Conservation (phyloP, 225 moss, liverwort and hornwort genomes). For the Physcomitrellopsis africana region DNA sequence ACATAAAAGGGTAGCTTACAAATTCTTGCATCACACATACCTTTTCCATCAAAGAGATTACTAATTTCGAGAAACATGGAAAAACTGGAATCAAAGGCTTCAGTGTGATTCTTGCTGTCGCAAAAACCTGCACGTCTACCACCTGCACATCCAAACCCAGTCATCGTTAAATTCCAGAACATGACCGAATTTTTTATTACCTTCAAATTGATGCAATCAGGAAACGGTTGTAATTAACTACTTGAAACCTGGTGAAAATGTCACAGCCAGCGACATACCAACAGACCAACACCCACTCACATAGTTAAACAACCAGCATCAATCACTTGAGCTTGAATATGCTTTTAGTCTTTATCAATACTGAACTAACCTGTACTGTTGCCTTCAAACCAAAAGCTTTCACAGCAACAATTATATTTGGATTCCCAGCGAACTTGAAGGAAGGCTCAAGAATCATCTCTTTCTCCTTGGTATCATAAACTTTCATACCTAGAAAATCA, state of each 20-base stretch:
- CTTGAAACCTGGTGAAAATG: not conserved
- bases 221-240: not conserved
- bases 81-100: constrained; percentile 85
- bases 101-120: constrained; percentile 82
- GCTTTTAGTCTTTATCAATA: not conserved
- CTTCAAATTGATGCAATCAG: not conserved
- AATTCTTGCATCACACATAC: constrained; percentile 32
- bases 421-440: constrained; percentile 97
- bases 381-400: constrained; percentile 92
- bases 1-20: too few relatives aligned
- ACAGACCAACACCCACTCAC: not conserved
- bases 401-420: constrained; percentile 88
- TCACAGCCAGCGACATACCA: not conserved
- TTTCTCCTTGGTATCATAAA: constrained; percentile 88
- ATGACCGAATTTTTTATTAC: not conserved
- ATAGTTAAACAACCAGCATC: not conserved
- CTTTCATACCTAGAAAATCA: constrained; percentile 73
- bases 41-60: constrained; percentile 94
- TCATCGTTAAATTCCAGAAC: constrained; percentile 15
- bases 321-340: not conserved
- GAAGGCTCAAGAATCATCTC: constrained; percentile 91
- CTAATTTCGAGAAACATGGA: constrained; percentile 89
- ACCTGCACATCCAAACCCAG: constrained; percentile 50
- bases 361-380: constrained; percentile 76
- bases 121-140: constrained; percentile 94